phyloP scores from a whole-genome alignment of 495 filamentous ascomycete species.

The Penicillium simplicissimum region DNA sequence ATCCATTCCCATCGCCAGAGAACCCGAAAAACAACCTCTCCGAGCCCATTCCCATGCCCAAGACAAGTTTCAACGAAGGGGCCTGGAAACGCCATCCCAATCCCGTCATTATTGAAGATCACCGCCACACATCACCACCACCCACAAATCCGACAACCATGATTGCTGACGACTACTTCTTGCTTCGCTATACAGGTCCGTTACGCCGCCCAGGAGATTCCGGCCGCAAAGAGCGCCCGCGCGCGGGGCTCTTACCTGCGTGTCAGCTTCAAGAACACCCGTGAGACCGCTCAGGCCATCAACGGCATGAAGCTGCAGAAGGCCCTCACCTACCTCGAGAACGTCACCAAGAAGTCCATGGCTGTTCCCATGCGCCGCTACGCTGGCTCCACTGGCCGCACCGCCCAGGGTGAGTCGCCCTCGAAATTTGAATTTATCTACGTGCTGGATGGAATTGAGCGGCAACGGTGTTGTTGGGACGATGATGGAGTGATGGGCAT shows the following conservation, averaged over 20 bases:
- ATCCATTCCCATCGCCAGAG: conserved; percentile 20
- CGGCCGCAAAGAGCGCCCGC: conserved; percentile 89
- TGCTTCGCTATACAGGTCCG: conserved; percentile 69
- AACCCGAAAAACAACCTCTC: conserved; percentile 11
- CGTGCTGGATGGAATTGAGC: conserved; percentile 12
- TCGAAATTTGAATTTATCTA: conserved; percentile 16
- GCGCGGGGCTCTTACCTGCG: conserved; percentile 97
- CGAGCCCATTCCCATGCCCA: conserved; percentile 11
- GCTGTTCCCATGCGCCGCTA: conserved; percentile 97
- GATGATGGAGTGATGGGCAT: conserved; percentile 1
- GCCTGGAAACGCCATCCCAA: background rate
- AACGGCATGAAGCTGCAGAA: conserved; percentile 98
- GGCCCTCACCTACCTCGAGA: conserved; percentile 92
- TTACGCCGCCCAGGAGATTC: conserved; percentile 91
- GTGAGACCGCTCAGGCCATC: conserved; percentile 98
- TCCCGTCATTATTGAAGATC: conserved; percentile 8
- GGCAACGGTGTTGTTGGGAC: conserved; percentile 20
- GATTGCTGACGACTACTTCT: conserved; percentile 36
- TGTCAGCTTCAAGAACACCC: conserved; percentile 99
- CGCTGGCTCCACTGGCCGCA: conserved; percentile 88
- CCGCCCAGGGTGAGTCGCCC: conserved; percentile 84
- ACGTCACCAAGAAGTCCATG: conserved; percentile 92
- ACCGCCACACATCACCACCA: background rate
- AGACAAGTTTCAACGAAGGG: background rate
- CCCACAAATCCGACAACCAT: conserved; percentile 11